phyloP scores from a whole-genome alignment of 106 monocot genomes.

The Chionographis japonica region DNA sequence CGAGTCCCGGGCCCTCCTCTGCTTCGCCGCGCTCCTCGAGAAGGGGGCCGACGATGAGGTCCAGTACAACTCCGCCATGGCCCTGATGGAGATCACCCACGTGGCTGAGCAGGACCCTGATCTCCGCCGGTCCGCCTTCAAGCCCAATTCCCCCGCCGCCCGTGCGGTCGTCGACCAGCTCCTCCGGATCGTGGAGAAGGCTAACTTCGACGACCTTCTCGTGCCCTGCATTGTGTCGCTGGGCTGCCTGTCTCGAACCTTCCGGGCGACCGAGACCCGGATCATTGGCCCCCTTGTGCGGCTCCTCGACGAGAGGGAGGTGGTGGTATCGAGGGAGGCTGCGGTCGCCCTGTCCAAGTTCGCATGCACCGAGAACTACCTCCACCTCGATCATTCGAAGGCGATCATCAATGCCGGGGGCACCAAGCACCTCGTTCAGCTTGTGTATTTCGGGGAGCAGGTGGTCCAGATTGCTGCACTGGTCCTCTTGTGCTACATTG shows the following conservation, averaged over 20 bases:
- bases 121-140: slow-evolving; percentile 78
- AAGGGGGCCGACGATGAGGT: slow-evolving; percentile 75
- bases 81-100: slow-evolving; percentile 72
- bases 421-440: slow-evolving; percentile 69
- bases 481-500: slow-evolving; percentile 65
- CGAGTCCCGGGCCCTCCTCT: too few relatives aligned
- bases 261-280: slow-evolving; percentile 82
- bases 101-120: slow-evolving; percentile 73
- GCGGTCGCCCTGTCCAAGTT: slow-evolving; percentile 63
- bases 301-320: slow-evolving; percentile 74
- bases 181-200: slow-evolving; percentile 62
- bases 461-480: slow-evolving; percentile 57
- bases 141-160: slow-evolving; percentile 83
- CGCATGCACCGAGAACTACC: slow-evolving; percentile 76
- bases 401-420: slow-evolving; percentile 78
- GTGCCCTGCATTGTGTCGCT: slow-evolving; percentile 65
- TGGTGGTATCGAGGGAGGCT: slow-evolving; percentile 41
- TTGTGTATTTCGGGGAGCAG: slow-evolving; percentile 58
- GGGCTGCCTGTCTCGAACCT: slow-evolving; percentile 81
- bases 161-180: slow-evolving; percentile 82
- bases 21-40: slow-evolving; percentile 80
- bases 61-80: slow-evolving; percentile 80
- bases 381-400: slow-evolving; percentile 67
- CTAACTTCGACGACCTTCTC: slow-evolving; percentile 52
- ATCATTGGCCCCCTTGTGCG: slow-evolving; percentile 74